Evolutionary conservation across 306 rosid genomes (phyloP).

Genomic region (Oxytropis ochrocephala): DNA sequence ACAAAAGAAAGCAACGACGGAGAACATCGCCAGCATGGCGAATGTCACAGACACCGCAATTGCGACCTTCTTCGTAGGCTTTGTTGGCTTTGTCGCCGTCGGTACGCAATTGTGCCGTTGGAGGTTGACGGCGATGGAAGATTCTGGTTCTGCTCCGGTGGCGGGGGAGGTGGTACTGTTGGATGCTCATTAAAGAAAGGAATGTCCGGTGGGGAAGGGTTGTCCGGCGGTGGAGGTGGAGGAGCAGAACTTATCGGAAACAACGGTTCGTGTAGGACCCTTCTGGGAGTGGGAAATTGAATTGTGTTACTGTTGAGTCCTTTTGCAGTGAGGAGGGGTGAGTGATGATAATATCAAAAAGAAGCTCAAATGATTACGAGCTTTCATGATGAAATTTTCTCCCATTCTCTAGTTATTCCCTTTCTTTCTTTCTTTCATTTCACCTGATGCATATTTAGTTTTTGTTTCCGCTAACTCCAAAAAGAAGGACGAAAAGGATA

Average conservation of each 20-base stretch:
- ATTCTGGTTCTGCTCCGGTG: constrained; percentile 37
- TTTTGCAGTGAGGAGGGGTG: neutral
- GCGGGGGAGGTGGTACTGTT: constrained; percentile 31
- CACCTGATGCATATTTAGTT: constrained; percentile 36
- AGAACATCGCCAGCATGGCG: constrained; percentile 73
- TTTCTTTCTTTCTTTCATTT: constrained; percentile 25
- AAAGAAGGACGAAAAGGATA: constrained; percentile 35
- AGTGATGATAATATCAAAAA: constrained; percentile 20
- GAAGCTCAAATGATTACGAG: constrained; percentile 20
- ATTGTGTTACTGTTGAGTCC: neutral
- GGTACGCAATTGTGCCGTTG: constrained; percentile 37
- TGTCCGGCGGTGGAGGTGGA: constrained; percentile 48
- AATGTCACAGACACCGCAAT: constrained; percentile 64
- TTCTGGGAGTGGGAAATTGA: constrained; percentile 21
- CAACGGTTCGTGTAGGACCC: constrained; percentile 77
- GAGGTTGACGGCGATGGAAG: constrained; percentile 30
- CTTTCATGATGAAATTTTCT: constrained; percentile 35
- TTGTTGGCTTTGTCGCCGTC: constrained; percentile 50
- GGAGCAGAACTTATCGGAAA: constrained; percentile 50
- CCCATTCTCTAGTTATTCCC: constrained; percentile 10
- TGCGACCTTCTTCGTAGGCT: constrained; percentile 56
- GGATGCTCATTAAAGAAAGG: constrained; percentile 74
- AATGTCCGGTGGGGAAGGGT: constrained; percentile 30
- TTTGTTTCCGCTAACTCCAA: constrained; percentile 15
- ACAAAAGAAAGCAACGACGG: constrained; percentile 70